Evolutionary conservation across 176 grass and related monocot species (phyloP), one percentile per base, ranked within the genome.

Genomic region (Eleusine coracana): DNA sequence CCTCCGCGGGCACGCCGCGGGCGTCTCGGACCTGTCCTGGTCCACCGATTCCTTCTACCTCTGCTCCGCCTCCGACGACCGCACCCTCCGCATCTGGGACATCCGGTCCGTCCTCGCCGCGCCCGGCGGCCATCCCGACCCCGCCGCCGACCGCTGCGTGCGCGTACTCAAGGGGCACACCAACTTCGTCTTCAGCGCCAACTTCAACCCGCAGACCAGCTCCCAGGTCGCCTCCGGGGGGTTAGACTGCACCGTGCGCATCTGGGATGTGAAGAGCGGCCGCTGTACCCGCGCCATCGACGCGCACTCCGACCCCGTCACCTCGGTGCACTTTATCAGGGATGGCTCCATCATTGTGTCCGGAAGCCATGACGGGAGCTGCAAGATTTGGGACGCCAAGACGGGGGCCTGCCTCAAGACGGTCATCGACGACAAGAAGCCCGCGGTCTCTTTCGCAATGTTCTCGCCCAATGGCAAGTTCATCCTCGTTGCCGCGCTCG

Each of bases 281-380:
- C 82, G 80, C 13, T 93, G 89, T 77, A 27, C 88, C 67, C 87
- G 71, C 73, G 9, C 62, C 49, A 98, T 98, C 66, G 83, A 98
- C 7, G 91, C 96, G 50, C 96, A 95, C 80, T 82, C 88, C 17
- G 87, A 89, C 3, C 85, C 91, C 10, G 89, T 98, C 25, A 98
- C 96, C 36, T 90, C 96, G 4, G 92, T 98, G 7, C 87, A 98
- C 82, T 98, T 98, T 68, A 92, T 93, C 21, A 75, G 86, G 76
- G 91, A 98, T n/a, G 92, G 92, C 2, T 98, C 96, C n/a, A 93
- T 98, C 82, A 90, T 98, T 20, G 96, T 98, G 7, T 98, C 96
- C 0, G 85, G 86, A 39, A 95, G 96, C 80, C 96, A 95, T 39
- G 96, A 98, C 6, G 92, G 96, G 28, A 90, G 87, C 37, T 98